phyloP scores from a whole-genome alignment of 345 rosid species.

The Populus euphratica region DNA sequence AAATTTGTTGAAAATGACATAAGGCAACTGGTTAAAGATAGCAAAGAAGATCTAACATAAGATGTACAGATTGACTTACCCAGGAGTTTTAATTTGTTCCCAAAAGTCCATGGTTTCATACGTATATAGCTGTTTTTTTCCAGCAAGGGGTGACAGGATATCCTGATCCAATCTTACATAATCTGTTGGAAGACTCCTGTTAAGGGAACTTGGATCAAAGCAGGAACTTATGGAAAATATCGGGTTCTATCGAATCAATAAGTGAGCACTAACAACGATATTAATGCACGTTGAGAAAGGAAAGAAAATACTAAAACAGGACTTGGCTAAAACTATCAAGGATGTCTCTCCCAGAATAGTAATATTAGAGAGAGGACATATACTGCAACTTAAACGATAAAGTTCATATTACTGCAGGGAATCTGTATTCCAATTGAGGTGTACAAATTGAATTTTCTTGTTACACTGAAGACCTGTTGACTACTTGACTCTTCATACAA shows the following conservation, averaged over 20 bases:
- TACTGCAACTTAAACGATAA: background rate
- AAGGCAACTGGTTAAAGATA: constrained; percentile 1
- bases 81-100: constrained; percentile 92
- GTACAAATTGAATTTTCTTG: background rate
- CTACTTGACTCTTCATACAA: background rate
- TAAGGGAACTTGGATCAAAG: constrained; percentile 19
- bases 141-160: constrained; percentile 83
- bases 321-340: background rate
- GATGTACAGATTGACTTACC: constrained; percentile 34
- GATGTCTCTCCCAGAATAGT: background rate
- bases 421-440: background rate
- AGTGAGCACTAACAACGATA: background rate
- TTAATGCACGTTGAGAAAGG: background rate
- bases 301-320: background rate
- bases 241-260: background rate
- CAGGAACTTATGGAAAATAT: background rate
- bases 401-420: background rate
- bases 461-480: background rate
- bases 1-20: background rate
- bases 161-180: constrained; percentile 90
- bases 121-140: constrained; percentile 76
- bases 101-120: constrained; percentile 73
- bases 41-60: background rate
- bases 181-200: constrained; percentile 37
- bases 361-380: too few relatives aligned